Evolutionary conservation across 148 eudicot species (phyloP).

Genomic region (Cornus controversa): DNA sequence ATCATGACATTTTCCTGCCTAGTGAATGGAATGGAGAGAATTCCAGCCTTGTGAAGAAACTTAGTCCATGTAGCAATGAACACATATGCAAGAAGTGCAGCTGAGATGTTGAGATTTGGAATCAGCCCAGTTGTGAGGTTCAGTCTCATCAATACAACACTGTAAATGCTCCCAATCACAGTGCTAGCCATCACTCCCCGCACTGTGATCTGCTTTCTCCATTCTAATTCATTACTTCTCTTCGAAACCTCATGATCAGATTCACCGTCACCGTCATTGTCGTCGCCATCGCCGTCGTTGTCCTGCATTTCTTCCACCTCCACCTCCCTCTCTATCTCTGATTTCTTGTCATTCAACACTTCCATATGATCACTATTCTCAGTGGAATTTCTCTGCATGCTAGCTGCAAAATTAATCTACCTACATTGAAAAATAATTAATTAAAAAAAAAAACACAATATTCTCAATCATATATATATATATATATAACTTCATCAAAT

Average conservation of each 20-base stretch:
- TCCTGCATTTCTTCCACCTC: conserved; percentile 1
- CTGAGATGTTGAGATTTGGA: conserved; percentile 73
- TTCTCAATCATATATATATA: no score
- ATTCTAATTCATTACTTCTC: conserved; percentile 41
- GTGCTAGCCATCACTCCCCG: conserved; percentile 63
- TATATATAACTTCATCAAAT: no score
- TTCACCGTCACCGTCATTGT: neutral
- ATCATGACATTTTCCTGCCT: conserved; percentile 71
- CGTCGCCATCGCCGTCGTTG: neutral
- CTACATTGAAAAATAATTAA: no score
- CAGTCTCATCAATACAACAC: conserved; percentile 74
- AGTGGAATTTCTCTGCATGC: conserved; percentile 1
- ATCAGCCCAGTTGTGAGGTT: conserved; percentile 73
- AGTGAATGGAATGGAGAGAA: conserved; percentile 53
- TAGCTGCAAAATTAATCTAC: no score
- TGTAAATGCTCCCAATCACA: conserved; percentile 53
- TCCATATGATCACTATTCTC: neutral
- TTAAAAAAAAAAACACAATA: no score
- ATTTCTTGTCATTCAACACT: conserved; percentile 9
- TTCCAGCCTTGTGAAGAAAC: conserved; percentile 40
- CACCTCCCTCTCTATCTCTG: conserved; percentile 30
- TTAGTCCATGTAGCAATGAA: conserved; percentile 59
- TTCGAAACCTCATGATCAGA: conserved; percentile 10
- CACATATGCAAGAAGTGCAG: conserved; percentile 74
- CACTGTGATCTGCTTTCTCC: conserved; percentile 68